These are phyloP conservation scores for Venturia aucupariae DNA, from an alignment of 2,329 filamentous ascomycete species.

Conservation along the genomic window DNA sequence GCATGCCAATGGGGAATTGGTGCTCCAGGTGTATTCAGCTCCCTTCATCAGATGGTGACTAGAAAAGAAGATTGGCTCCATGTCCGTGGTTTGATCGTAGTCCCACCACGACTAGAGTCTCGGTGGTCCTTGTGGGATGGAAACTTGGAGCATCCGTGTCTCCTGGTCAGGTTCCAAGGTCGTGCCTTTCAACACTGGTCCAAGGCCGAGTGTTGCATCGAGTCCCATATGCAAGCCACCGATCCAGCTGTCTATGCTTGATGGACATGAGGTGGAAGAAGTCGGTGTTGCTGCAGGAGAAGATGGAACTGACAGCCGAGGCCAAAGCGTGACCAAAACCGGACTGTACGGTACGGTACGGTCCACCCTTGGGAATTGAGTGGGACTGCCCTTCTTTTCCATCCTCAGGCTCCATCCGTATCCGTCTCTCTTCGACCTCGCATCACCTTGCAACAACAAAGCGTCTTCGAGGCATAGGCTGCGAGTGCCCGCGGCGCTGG, in stretches of 20 bases:
- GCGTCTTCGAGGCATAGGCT: neutral
- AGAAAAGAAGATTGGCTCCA: conserved; percentile 1
- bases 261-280: neutral
- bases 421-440: neutral
- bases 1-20: neutral
- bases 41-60: neutral
- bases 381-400: no score
- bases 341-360: no score
- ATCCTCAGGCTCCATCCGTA: no score
- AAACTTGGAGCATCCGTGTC: neutral
- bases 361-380: no score
- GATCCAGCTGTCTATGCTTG: neutral
- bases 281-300: neutral
- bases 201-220: neutral
- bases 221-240: neutral
- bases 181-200: neutral
- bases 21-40: neutral
- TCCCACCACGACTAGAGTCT: neutral
- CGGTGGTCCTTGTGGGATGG: neutral
- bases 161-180: neutral
- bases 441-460: conserved; percentile 2
- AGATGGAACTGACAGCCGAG: neutral
- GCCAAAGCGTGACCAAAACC: neutral
- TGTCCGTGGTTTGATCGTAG: neutral
- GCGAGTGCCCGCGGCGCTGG: neutral